Evolutionary conservation across 2,329 filamentous ascomycete species (phyloP).

Genomic region (Annulohypoxylon truncatum): DNA sequence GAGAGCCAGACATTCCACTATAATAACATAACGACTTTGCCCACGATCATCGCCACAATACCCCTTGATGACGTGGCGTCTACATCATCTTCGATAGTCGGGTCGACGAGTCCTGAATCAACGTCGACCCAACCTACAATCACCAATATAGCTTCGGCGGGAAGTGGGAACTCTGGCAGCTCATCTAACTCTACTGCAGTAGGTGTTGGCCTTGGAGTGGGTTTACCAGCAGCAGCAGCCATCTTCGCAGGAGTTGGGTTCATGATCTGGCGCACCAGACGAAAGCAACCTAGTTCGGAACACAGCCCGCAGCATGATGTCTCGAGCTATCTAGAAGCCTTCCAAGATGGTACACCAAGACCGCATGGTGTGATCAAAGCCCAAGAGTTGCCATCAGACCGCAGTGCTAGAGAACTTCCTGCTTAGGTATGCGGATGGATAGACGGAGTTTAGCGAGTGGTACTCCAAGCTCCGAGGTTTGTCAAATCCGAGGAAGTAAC

Average conservation of each 20-base stretch:
- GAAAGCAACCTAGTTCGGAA: background rate
- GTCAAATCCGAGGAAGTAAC: background rate
- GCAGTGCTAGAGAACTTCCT: slow-evolving; percentile 13
- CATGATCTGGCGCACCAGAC: slow-evolving; percentile 21
- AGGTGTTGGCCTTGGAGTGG: slow-evolving; percentile 26
- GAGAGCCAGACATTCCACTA: slow-evolving; percentile 12
- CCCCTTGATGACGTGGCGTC: background rate
- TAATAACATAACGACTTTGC: slow-evolving; percentile 24
- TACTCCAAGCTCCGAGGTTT: background rate
- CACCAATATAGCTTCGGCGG: background rate
- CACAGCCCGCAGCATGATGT: background rate
- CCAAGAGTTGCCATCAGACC: slow-evolving; percentile 10
- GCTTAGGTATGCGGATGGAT: background rate
- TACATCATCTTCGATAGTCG: background rate
- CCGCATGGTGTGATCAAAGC: background rate
- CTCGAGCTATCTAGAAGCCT: background rate
- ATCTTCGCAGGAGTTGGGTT: slow-evolving; percentile 25
- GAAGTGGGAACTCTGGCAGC: background rate
- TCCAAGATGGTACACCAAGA: background rate
- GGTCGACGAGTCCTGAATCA: slow-evolving; percentile 1
- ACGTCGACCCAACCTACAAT: background rate
- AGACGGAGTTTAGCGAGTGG: background rate
- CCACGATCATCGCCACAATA: slow-evolving; percentile 28
- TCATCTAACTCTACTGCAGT: slow-evolving; percentile 5
- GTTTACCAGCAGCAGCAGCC: slow-evolving; percentile 19